Conservation (phyloP, 306 rosid genomes). For the Hylodesmum podocarpum region DNA sequence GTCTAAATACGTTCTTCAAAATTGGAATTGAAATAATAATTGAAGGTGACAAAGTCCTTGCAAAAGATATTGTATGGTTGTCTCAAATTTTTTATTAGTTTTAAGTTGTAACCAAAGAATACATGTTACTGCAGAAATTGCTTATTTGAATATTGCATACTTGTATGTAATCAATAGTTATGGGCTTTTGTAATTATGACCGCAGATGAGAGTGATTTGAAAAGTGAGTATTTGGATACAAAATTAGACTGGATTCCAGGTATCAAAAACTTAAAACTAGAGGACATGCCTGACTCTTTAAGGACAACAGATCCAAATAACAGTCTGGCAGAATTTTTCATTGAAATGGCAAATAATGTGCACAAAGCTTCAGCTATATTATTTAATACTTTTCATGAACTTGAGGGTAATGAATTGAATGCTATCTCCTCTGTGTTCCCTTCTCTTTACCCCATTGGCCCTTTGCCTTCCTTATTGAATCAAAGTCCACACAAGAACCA, state of each 20-base stretch:
- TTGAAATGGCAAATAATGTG: background rate
- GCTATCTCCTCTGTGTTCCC: background rate
- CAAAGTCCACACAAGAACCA: slow-evolving; percentile 11
- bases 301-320: slow-evolving; percentile 28
- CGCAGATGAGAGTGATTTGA: slow-evolving; percentile 31
- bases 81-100: no score
- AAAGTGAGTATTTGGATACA: slow-evolving; percentile 25
- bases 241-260: slow-evolving; percentile 30
- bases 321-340: background rate
- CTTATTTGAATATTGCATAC: background rate
- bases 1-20: no score
- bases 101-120: background rate
- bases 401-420: slow-evolving; percentile 22
- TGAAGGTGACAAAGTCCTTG: no score
- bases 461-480: slow-evolving; percentile 3
- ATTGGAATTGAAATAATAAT: no score
- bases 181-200: background rate
- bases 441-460: slow-evolving; percentile 20
- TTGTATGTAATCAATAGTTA: background rate
- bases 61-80: no score
- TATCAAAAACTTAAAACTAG: slow-evolving; percentile 20
- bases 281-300: background rate
- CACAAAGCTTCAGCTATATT: background rate
- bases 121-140: background rate
- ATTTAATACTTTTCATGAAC: slow-evolving; percentile 14